phyloP scores from a whole-genome alignment of 768 basidiomycete genomes.

The Mycena galericulata region DNA sequence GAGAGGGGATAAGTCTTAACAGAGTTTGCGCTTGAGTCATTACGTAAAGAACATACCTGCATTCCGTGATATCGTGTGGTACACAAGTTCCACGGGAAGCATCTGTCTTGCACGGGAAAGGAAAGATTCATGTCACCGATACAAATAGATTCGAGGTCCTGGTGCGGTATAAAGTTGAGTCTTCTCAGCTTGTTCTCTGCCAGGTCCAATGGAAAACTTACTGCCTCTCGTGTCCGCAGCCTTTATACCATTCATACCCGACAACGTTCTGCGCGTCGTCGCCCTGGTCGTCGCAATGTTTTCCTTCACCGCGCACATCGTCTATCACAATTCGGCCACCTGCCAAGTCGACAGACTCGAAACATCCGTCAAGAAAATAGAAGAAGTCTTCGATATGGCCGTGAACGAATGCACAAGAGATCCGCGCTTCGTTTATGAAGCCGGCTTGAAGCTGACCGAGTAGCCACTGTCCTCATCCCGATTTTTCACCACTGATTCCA shows the following conservation, averaged over 20 bases:
- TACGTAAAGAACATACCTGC: too few relatives aligned
- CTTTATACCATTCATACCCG: background rate
- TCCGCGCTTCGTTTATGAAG: slow-evolving; percentile 15
- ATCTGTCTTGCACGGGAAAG: too few relatives aligned
- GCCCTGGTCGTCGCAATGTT: background rate
- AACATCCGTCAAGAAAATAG: background rate
- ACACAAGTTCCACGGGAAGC: too few relatives aligned
- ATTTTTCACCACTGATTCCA: background rate
- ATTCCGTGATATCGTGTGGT: too few relatives aligned
- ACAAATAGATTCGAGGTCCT: too few relatives aligned
- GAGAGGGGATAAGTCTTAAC: too few relatives aligned
- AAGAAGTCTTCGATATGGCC: background rate
- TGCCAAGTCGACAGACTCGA: background rate
- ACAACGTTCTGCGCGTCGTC: background rate
- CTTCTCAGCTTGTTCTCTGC: background rate
- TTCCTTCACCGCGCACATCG: background rate
- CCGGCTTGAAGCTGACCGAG: background rate
- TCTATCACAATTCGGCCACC: background rate
- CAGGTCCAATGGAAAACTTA: background rate
- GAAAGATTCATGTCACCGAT: too few relatives aligned
- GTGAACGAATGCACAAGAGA: slow-evolving; percentile 8
- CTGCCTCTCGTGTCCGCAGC: background rate
- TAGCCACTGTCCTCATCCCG: background rate
- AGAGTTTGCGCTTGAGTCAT: too few relatives aligned
- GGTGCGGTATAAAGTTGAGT: background rate